Conservation (phyloP, 352 stramenopile genomes). For the Phytophthora foliorum region DNA sequence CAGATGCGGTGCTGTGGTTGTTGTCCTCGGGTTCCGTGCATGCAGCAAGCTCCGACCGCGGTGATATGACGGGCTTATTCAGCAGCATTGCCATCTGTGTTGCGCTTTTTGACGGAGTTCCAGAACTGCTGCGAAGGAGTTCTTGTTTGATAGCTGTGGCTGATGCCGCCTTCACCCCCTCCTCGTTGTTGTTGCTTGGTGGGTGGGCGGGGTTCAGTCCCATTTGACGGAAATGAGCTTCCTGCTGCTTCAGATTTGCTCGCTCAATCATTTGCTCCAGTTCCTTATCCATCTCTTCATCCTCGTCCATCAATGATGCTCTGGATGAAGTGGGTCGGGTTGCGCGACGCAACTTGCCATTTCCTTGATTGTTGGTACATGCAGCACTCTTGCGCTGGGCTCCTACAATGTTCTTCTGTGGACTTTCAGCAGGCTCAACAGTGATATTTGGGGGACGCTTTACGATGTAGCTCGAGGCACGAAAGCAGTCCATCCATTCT, state of each 20-base stretch:
- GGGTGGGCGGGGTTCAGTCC: neutral
- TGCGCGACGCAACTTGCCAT: neutral
- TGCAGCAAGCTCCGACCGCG: slow-evolving; percentile 41
- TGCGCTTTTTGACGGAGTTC: slow-evolving; percentile 41
- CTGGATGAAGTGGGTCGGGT: slow-evolving; percentile 37
- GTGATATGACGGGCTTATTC: slow-evolving; percentile 57
- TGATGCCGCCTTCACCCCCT: slow-evolving; percentile 9
- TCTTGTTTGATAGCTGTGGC: slow-evolving; percentile 42
- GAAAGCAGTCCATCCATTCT: slow-evolving; percentile 88
- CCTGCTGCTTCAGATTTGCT: slow-evolving; percentile 43
- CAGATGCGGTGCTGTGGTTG: neutral
- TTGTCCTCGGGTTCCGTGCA: neutral
- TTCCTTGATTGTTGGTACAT: slow-evolving; percentile 13
- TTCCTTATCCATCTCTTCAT: slow-evolving; percentile 78
- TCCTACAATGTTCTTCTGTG: neutral
- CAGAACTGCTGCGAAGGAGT: slow-evolving; percentile 31
- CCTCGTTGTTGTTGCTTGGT: slow-evolving; percentile 13
- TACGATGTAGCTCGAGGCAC: slow-evolving; percentile 42
- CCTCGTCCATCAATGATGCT: slow-evolving; percentile 49
- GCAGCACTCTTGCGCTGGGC: neutral
- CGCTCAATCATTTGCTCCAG: slow-evolving; percentile 78
- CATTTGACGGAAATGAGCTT: slow-evolving; percentile 33
- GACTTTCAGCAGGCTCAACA: slow-evolving; percentile 1
- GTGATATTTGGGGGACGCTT: slow-evolving; percentile 2
- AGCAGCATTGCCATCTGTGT: slow-evolving; percentile 61